A percentile compares a stretch with the other conserved stretches of the same genome.
phyloP scores from a whole-genome alignment of 768 basidiomycete genomes.

The Strobilomyces dryophilus region DNA sequence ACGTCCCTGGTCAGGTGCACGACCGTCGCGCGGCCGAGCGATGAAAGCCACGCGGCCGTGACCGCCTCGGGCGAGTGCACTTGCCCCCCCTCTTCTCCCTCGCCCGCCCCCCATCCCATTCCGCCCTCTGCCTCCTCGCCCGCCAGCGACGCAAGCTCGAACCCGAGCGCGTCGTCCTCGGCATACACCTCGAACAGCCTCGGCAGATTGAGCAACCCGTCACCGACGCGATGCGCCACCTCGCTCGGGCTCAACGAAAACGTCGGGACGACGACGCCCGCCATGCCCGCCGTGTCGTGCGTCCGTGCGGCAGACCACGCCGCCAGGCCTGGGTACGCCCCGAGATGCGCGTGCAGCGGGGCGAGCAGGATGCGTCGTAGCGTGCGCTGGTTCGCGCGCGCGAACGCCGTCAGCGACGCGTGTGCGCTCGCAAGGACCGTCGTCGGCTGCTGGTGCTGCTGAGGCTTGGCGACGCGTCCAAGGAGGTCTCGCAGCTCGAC shows the following conservation, averaged over 20 bases:
- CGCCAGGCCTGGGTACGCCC: slow-evolving; percentile 61
- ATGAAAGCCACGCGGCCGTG: slow-evolving; percentile 87
- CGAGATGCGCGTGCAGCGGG: slow-evolving; percentile 72
- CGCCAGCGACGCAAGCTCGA: slow-evolving; percentile 81
- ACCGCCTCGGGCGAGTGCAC: slow-evolving; percentile 66
- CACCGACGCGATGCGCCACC: slow-evolving; percentile 82
- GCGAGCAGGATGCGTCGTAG: slow-evolving; percentile 82
- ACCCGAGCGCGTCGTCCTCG: slow-evolving; percentile 85
- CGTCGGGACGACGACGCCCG: slow-evolving; percentile 63
- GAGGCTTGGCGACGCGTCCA: slow-evolving; percentile 20
- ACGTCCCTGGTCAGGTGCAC: slow-evolving; percentile 64
- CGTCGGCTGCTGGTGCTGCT: not conserved
- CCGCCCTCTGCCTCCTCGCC: slow-evolving; percentile 33
- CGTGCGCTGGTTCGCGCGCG: slow-evolving; percentile 68
- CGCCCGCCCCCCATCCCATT: slow-evolving; percentile 6
- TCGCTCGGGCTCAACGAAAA: slow-evolving; percentile 94
- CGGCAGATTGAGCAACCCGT: slow-evolving; percentile 92
- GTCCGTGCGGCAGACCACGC: slow-evolving; percentile 55
- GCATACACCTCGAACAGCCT: slow-evolving; percentile 93
- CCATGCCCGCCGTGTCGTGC: slow-evolving; percentile 28
- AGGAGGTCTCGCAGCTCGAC: slow-evolving; percentile 53
- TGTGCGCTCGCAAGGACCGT: slow-evolving; percentile 52
- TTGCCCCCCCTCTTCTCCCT: not conserved
- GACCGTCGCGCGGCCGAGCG: slow-evolving; percentile 79
- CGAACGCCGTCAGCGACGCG: slow-evolving; percentile 56